Evolutionary conservation across 441 rosid genomes (phyloP), one percentile per base, ranked within the genome.

Genomic region (Erodium moschatum): DNA sequence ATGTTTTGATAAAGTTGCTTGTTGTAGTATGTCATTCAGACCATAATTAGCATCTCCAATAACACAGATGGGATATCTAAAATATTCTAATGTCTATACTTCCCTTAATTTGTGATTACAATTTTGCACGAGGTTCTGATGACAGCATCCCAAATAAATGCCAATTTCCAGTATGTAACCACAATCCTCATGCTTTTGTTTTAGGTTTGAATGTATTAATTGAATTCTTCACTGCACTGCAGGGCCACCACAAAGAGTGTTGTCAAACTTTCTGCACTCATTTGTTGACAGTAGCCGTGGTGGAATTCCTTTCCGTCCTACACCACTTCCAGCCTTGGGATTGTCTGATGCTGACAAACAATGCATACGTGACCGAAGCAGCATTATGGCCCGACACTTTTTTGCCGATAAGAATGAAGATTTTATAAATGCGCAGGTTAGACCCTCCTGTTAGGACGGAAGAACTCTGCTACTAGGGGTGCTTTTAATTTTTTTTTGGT

Each of bases 241-340:
- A 91, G 98, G 96, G 68, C 95, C 97, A 52, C 98, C 98, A n/a
- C 98, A 94, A 73, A 84, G 87, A 77, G 90, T 94, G 74, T 75
- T 94, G 74, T 91, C 96, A 70, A 87, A 76, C 70, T 84, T 91
- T 84, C 76, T 94, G 81, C 97, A 84, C 81, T 88, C 98, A 4
- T 94, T 94, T 83, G 95, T 94, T 78, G 97, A 84, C 73, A 89
- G 96, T 76, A 87, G 97, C 79, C 96, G 79, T 61, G 85, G 86
- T 69, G 90, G 90, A 68, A 76, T 88, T 67, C 96, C 98, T 71
- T 89, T 94, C 77, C 90, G 75, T 77, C 93, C 96, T 61, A 64
- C 92, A 72, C 85, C 88, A 46, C 83, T 94, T 67, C 98, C 98
- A 13, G 19, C 80, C 50, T 81, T 94, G 72, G 97, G 98, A 65